A percentile compares a stretch with the other conserved stretches of the same genome.
Evolutionary conservation across 202 grass and related monocot species (phyloP).

Genomic region (Zoysia matrella): DNA sequence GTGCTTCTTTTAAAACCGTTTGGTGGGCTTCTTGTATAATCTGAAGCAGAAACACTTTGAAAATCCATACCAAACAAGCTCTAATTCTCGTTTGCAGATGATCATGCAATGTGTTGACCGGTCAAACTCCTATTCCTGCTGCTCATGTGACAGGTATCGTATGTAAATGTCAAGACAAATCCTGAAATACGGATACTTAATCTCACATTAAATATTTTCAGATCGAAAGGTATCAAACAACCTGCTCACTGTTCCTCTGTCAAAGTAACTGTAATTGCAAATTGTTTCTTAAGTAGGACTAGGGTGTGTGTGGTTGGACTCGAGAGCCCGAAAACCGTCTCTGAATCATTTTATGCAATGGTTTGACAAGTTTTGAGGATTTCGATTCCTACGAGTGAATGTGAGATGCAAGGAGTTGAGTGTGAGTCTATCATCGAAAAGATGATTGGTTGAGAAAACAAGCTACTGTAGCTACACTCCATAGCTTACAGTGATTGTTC

Average conservation of each 20-base stretch:
- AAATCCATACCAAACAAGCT: too few species aligned
- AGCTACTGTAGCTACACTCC: too few species aligned
- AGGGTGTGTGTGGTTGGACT: too few species aligned
- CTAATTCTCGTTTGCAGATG: background rate
- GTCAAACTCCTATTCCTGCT: background rate
- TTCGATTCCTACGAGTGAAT: background rate
- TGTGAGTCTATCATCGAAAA: too few species aligned
- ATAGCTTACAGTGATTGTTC: too few species aligned
- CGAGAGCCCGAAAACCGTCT: too few species aligned
- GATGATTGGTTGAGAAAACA: too few species aligned
- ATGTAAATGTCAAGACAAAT: background rate
- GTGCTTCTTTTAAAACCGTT: too few species aligned
- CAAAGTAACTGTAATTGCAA: background rate
- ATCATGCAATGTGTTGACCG: background rate
- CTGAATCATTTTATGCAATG: background rate
- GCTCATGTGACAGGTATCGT: background rate
- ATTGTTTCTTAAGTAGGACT: background rate
- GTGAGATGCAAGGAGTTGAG: background rate
- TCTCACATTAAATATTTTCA: background rate
- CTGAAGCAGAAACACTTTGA: too few species aligned
- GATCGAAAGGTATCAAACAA: background rate
- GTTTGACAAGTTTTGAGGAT: background rate
- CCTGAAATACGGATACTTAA: background rate
- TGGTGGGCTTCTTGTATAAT: too few species aligned
- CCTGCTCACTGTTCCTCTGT: background rate